Conservation (phyloP, 768 basidiomycete species). For the Hericium alpestre region DNA sequence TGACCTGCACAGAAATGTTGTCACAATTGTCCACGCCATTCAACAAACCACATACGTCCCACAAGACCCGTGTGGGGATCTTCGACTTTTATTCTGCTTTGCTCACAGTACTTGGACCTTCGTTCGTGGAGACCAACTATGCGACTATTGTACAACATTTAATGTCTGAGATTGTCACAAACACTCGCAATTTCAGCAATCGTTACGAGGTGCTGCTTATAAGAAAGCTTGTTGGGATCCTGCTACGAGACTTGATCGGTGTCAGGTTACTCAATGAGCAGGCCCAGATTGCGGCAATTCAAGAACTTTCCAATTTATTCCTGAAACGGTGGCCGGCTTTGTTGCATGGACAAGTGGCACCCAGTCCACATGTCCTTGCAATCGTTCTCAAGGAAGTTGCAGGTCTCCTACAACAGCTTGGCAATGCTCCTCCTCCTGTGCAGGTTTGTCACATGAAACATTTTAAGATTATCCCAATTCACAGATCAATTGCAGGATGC, state of each 20-base stretch:
- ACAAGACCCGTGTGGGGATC: constrained; percentile 72
- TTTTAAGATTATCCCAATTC: not conserved
- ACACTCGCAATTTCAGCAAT: constrained; percentile 39
- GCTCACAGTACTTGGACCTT: constrained; percentile 60
- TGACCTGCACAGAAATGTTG: constrained; percentile 74
- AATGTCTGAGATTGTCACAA: constrained; percentile 64
- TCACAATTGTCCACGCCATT: constrained; percentile 67
- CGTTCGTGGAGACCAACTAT: constrained; percentile 79
- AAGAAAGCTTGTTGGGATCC: constrained; percentile 60
- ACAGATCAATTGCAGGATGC: constrained; percentile 40
- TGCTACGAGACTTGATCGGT: constrained; percentile 81
- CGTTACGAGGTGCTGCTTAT: constrained; percentile 69
- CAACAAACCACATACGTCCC: constrained; percentile 59
- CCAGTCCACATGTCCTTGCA: constrained; percentile 55
- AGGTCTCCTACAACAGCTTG: constrained; percentile 77
- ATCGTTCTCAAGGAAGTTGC: constrained; percentile 77
- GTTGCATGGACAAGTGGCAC: constrained; percentile 75
- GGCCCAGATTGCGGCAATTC: constrained; percentile 84
- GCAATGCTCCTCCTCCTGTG: constrained; percentile 83
- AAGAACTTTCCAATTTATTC: constrained; percentile 73
- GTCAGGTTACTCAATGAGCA: constrained; percentile 86
- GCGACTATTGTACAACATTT: constrained; percentile 69
- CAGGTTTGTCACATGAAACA: constrained; percentile 37
- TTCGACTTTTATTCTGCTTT: constrained; percentile 82
- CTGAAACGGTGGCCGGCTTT: constrained; percentile 89